A percentile compares a stretch with the other conserved stretches of the same genome.
Evolutionary conservation across 1,139 yeast species (phyloP).

Genomic region (Nakaseomyces kungkrabaensis): DNA sequence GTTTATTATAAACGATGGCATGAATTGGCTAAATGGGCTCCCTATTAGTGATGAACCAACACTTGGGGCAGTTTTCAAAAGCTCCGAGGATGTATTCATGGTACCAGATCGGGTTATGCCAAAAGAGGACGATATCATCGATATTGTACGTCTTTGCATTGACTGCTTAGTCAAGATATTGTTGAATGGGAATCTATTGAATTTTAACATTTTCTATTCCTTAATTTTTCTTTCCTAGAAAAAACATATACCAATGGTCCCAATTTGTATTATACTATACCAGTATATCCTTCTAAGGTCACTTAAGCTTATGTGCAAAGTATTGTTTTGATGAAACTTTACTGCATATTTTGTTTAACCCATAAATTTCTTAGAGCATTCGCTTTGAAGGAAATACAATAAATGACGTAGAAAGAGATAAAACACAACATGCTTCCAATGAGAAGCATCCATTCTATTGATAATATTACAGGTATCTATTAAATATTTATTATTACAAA

Average conservation of each 20-base stretch:
- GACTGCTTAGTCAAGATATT: not conserved
- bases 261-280: too few relatives aligned
- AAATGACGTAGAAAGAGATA: not conserved
- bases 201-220: not conserved
- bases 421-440: too few relatives aligned
- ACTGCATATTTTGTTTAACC: too few relatives aligned
- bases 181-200: not conserved
- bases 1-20: not conserved
- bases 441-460: too few relatives aligned
- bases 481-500: too few relatives aligned
- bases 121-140: constrained; percentile 1
- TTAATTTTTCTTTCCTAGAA: not conserved
- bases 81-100: not conserved
- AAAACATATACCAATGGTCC: too few relatives aligned
- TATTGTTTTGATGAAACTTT: too few relatives aligned
- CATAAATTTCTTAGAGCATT: too few relatives aligned
- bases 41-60: not conserved
- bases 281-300: too few relatives aligned
- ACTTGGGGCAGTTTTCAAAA: not conserved
- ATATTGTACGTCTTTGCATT: not conserved
- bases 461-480: too few relatives aligned
- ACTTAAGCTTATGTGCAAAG: too few relatives aligned
- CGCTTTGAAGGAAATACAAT: not conserved
- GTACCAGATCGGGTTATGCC: not conserved
- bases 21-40: not conserved